phyloP scores from a whole-genome alignment of 768 basidiomycete genomes.

The Mrakia frigida region DNA sequence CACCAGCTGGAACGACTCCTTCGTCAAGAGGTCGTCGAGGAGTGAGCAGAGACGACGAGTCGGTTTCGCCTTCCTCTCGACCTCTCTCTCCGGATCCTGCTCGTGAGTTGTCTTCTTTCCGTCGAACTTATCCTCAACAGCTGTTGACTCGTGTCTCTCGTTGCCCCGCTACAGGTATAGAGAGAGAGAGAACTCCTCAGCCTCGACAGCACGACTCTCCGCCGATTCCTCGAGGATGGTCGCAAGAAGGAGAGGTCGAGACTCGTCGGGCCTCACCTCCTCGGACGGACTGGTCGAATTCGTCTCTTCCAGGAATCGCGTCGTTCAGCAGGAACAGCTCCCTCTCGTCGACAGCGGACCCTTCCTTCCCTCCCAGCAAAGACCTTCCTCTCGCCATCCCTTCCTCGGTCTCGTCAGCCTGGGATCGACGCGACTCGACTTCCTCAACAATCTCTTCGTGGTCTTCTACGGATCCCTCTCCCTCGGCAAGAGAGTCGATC shows the following conservation, averaged over 20 bases:
- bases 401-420: neutral
- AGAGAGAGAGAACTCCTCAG: neutral
- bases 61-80: neutral
- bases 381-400: conserved; percentile 8
- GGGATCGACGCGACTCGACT: conserved; percentile 18
- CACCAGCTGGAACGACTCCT: conserved; percentile 55
- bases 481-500: conserved; percentile 12
- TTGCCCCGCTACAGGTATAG: neutral
- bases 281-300: neutral
- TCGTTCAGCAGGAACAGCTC: neutral
- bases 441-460: conserved; percentile 16
- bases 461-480: conserved; percentile 14
- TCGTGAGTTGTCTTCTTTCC: neutral
- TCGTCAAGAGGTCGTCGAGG: conserved; percentile 5
- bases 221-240: neutral
- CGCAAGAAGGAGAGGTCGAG: neutral
- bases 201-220: neutral
- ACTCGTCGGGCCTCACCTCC: neutral
- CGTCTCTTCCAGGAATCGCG: neutral
- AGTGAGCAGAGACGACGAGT: neutral
- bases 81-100: conserved; percentile 29
- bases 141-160: neutral
- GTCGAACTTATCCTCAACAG: neutral
- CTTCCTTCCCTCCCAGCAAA: neutral
- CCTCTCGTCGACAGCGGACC: neutral